Evolutionary conservation across 176 grass and related monocot species (phyloP).

Genomic region (Eleusine indica): DNA sequence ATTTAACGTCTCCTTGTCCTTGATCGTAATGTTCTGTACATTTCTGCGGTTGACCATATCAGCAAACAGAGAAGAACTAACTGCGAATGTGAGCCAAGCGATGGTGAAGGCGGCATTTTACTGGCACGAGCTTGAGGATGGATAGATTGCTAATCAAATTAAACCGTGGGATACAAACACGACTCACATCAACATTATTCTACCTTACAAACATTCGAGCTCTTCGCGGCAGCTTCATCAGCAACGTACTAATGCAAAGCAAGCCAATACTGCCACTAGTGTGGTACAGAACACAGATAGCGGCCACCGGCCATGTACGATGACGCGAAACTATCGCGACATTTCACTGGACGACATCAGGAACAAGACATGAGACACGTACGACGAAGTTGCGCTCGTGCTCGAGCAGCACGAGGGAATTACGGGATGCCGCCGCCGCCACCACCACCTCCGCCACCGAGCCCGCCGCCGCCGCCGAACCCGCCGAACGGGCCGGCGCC

Average conservation of each 20-base stretch:
- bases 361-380: too few species aligned
- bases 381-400: too few species aligned
- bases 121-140: too few species aligned
- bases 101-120: neutral
- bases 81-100: neutral
- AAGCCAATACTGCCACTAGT: too few species aligned
- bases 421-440: conserved; percentile 31
- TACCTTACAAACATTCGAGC: neutral
- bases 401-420: neutral
- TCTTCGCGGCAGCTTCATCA: neutral
- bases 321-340: too few species aligned
- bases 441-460: conserved; percentile 34
- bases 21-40: too few species aligned
- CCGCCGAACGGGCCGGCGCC: conserved; percentile 43
- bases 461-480: conserved; percentile 42
- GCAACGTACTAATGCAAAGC: neutral
- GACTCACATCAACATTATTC: neutral
- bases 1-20: too few species aligned
- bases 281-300: too few species aligned
- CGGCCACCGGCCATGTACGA: too few species aligned
- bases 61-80: too few species aligned
- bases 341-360: too few species aligned
- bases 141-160: neutral
- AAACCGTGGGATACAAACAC: neutral
- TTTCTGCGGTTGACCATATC: too few species aligned